phyloP scores from a whole-genome alignment of 306 rosid genomes.

The Castanea sativa region DNA sequence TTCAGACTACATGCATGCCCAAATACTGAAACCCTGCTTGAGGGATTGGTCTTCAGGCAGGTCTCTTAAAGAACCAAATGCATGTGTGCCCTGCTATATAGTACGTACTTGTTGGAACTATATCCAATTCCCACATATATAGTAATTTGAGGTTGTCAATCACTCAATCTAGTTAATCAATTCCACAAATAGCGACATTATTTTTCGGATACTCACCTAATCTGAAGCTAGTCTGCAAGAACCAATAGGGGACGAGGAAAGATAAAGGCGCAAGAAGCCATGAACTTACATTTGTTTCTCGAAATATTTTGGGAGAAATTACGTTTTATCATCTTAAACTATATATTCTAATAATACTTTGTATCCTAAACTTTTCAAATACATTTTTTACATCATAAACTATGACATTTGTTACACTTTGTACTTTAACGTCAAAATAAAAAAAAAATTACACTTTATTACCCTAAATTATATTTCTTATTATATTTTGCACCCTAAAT shows the following conservation, averaged over 20 bases:
- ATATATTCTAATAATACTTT: too few relatives aligned
- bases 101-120: not conserved
- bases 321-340: too few relatives aligned
- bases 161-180: not conserved
- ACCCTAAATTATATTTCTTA: too few relatives aligned
- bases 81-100: not conserved
- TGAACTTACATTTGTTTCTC: not conserved
- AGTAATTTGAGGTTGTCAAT: not conserved
- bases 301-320: too few relatives aligned
- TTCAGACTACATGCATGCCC: not conserved
- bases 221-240: too few relatives aligned
- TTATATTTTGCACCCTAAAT: too few relatives aligned
- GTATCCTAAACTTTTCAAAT: too few relatives aligned
- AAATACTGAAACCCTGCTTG: not conserved
- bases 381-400: too few relatives aligned
- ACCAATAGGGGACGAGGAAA: not conserved
- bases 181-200: not conserved
- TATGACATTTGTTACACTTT: too few relatives aligned
- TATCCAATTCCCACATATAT: not conserved
- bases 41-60: not conserved
- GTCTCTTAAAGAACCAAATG: not conserved
- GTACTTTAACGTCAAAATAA: too few relatives aligned
- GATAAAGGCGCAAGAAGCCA: not conserved
- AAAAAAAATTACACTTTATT: too few relatives aligned
- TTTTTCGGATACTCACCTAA: not conserved